phyloP scores from a whole-genome alignment of 768 basidiomycete species.

The Daedaleopsis sinensis region DNA sequence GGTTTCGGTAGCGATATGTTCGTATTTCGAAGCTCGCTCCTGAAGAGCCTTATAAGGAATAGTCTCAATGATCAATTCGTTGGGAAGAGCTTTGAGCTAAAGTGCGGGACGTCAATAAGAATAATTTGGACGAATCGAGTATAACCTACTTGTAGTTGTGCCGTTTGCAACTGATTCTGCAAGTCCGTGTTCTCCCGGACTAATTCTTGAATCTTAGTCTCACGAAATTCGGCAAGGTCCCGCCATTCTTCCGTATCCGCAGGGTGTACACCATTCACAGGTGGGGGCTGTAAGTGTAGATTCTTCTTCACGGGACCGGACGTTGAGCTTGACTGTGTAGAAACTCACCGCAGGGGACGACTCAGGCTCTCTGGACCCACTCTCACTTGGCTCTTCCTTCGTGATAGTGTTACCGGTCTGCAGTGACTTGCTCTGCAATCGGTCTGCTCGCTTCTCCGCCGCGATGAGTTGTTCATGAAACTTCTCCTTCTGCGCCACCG shows the following conservation, averaged over 20 bases:
- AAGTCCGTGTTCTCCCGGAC: conserved; percentile 49
- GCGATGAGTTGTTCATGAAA: conserved; percentile 28
- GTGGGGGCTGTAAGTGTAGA: conserved; percentile 46
- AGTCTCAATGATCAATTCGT: conserved; percentile 50
- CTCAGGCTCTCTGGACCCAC: conserved; percentile 53
- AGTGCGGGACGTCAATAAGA: background rate
- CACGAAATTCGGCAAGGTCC: conserved; percentile 42
- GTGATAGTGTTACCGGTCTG: conserved; percentile 2
- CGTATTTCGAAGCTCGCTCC: conserved; percentile 53
- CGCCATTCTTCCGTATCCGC: conserved; percentile 41
- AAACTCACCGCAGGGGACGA: conserved; percentile 74
- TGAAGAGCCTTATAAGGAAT: conserved; percentile 58
- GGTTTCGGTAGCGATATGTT: conserved; percentile 44
- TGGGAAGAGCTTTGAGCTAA: conserved; percentile 39
- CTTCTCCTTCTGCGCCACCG: conserved; percentile 26
- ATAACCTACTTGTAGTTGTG: conserved; percentile 49
- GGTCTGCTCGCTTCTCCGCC: conserved; percentile 31
- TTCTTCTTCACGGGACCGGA: conserved; percentile 46
- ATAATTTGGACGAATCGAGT: background rate
- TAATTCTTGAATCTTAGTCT: conserved; percentile 51
- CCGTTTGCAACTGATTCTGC: conserved; percentile 44
- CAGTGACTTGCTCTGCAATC: conserved; percentile 29
- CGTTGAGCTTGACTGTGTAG: conserved; percentile 47
- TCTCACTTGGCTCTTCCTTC: conserved; percentile 37
- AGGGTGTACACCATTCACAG: conserved; percentile 40